These are phyloP conservation scores for Fusarium sp. DNA, from an alignment of 2,329 filamentous ascomycete species.

Conservation along the genomic window DNA sequence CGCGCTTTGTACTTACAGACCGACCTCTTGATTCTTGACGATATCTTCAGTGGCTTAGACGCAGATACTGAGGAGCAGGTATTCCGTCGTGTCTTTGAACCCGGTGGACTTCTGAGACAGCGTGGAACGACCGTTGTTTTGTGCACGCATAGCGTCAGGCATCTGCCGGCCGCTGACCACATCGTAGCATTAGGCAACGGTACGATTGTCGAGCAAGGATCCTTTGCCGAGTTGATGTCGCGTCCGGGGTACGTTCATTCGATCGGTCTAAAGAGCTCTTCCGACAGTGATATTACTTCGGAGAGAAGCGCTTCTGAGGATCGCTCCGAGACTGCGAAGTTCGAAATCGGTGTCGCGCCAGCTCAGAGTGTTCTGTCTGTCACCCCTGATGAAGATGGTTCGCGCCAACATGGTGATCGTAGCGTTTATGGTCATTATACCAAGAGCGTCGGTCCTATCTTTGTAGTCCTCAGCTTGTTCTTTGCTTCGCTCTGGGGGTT, in stretches of 20 bases:
- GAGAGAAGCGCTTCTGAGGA: neutral
- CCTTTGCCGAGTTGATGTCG: constrained; percentile 41
- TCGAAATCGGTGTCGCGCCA: neutral
- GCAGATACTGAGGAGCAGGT: constrained; percentile 57
- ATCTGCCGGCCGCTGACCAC: constrained; percentile 54
- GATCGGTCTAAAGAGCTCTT: constrained; percentile 47
- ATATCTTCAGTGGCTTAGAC: constrained; percentile 58
- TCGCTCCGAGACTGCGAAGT: neutral
- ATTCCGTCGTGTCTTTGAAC: constrained; percentile 56
- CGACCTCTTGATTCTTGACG: constrained; percentile 58
- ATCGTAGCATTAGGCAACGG: constrained; percentile 59
- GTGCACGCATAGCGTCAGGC: constrained; percentile 48
- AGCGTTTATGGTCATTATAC: constrained; percentile 52
- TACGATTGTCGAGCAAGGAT: constrained; percentile 55
- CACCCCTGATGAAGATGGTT: constrained; percentile 26
- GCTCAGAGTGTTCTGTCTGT: neutral
- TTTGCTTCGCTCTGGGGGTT: constrained; percentile 48
- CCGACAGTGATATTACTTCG: neutral
- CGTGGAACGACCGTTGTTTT: constrained; percentile 56
- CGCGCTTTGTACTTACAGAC: constrained; percentile 57
- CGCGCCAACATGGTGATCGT: constrained; percentile 47
- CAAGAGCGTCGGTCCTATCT: constrained; percentile 39
- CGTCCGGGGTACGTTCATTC: constrained; percentile 53
- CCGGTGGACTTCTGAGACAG: constrained; percentile 53
- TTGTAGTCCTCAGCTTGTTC: constrained; percentile 42